These are phyloP conservation scores for Chlamydomonas incerta DNA, from an alignment of 139 green algal genomes.

Conservation along the genomic window DNA sequence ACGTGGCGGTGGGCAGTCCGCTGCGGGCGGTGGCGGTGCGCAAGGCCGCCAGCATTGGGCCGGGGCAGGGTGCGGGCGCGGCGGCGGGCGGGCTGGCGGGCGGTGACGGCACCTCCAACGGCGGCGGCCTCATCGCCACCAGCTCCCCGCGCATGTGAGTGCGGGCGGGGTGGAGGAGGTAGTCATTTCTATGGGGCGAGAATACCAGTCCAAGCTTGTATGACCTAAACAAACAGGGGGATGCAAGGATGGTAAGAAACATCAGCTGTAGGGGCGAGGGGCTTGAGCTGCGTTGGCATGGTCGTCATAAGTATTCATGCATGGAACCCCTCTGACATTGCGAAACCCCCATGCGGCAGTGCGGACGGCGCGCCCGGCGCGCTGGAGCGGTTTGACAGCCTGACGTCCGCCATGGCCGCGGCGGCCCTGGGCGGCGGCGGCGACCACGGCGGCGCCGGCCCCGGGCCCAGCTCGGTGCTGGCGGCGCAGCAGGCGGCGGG, in stretches of 20 bases:
- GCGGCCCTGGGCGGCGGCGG: constrained; percentile 6
- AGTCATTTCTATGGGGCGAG: no score
- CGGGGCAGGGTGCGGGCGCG: background rate
- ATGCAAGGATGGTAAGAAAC: no score
- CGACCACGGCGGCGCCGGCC: background rate
- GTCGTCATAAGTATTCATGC: no score
- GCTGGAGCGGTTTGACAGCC: constrained; percentile 3
- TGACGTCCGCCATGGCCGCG: background rate
- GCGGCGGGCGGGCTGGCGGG: background rate
- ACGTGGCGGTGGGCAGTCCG: background rate
- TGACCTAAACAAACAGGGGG: no score
- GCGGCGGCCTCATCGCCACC: background rate
- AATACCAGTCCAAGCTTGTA: no score
- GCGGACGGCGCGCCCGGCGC: background rate
- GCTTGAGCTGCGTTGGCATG: no score
- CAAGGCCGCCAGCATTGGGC: background rate
- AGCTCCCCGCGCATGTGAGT: constrained; percentile 3
- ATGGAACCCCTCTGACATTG: no score
- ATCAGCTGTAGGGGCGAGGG: no score
- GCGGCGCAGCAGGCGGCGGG: background rate
- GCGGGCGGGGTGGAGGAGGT: background rate
- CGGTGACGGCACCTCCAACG: background rate
- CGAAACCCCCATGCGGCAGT: background rate
- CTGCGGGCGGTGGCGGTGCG: background rate
- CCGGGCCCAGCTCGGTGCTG: background rate